Evolutionary conservation across 2,329 filamentous ascomycete species (phyloP), one percentile per base, ranked within the genome.

Genomic region (Hypoxylon sp.): DNA sequence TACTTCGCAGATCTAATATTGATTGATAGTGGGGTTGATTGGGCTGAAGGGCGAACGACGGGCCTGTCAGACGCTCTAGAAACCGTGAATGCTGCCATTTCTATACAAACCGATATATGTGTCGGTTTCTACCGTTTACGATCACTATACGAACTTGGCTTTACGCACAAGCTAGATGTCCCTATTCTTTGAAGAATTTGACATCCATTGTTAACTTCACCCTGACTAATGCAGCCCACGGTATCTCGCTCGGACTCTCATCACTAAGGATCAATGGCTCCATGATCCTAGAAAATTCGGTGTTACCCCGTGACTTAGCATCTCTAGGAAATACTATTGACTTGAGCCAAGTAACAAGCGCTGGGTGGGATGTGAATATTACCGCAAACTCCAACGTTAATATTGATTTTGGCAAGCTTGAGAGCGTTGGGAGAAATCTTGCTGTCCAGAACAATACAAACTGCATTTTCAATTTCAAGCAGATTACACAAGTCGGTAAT

Each of bases 391-490:
- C 25, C 9, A 16, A 21, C 12, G 37, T 21, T 30, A 3, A 43
- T 12, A 16, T 54, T 7, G 25, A 32, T 12, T 54, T 54, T 19
- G 9, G 9, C n/a, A n/a, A 29, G 2, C 27, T 54, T 16, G 23
- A 23, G 9, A 54, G 16, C 7, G 37, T 54, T 29, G 51, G 37
- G 4, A n/a, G 14, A 9, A 54, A 45, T 34, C 39, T 56, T n/a
- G 29, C 19, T 9, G 11, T 56, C 19, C 8, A 11, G 16, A 60
- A 55, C n/a, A 64, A 61, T 30, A 61, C 45, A 14, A 67, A 65
- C 16, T 67, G 58, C 32, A 43, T 37, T 3, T 55, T 68, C 25
- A 46, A 34, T 11, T 65, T 68, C 16, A 29, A 37, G 0, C 30
- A 55, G 5, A 0, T 62, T 8, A 34, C 53, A 5, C n/a, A 3